These are phyloP conservation scores for Eucommia ulmoides DNA, from an alignment of 257 asterid genomes.

Conservation along the genomic window DNA sequence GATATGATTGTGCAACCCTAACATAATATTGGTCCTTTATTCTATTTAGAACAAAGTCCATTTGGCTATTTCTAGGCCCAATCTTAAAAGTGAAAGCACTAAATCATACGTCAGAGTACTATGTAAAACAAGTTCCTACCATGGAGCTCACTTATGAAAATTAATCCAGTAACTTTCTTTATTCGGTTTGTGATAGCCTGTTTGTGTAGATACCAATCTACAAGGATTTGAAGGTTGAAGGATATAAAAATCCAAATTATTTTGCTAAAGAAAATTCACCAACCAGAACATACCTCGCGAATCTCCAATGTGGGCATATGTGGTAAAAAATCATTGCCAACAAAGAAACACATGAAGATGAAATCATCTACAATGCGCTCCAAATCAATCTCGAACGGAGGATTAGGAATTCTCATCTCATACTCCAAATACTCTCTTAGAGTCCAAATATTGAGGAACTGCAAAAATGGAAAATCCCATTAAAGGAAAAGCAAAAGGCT, in stretches of 20 bases:
- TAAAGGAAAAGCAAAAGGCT: background rate
- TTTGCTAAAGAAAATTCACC: background rate
- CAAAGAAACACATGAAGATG: constrained; percentile 93
- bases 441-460: constrained; percentile 92
- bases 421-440: constrained; percentile 89
- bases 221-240: background rate
- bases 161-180: background rate
- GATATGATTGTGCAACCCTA: too few species aligned
- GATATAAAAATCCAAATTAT: background rate
- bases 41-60: too few species aligned
- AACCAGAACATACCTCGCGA: constrained; percentile 71
- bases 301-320: constrained; percentile 99
- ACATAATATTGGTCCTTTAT: too few species aligned
- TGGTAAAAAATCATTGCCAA: constrained; percentile 95
- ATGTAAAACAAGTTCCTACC: too few species aligned
- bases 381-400: constrained; percentile 63
- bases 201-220: background rate
- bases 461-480: constrained; percentile 25
- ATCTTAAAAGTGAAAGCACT: too few species aligned
- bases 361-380: constrained; percentile 88
- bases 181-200: background rate
- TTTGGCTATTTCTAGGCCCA: too few species aligned
- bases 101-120: too few species aligned
- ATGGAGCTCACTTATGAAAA: background rate
- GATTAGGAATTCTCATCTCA: constrained; percentile 88